Evolutionary conservation across 257 asterid species (phyloP).

Genomic region (Solanum paucissectum): DNA sequence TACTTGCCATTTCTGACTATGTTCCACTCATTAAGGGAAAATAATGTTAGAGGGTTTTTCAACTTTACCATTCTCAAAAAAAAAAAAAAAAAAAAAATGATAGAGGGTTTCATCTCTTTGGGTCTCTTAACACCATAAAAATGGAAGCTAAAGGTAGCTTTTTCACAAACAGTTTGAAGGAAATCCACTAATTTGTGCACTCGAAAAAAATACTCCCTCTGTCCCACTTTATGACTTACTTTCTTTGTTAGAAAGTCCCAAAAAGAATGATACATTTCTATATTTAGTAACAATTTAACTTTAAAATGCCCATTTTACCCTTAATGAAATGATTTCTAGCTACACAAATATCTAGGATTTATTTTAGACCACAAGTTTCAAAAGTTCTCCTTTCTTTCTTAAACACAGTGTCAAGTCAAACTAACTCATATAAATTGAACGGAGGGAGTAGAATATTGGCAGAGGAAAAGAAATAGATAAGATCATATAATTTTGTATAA

Average conservation of each 20-base stretch:
- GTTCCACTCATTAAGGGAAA: not conserved
- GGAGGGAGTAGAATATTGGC: not conserved
- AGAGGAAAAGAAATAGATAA: not conserved
- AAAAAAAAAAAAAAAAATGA: too few relatives aligned
- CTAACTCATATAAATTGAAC: not conserved
- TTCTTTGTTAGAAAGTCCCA: not conserved
- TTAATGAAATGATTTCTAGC: not conserved
- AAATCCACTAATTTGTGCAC: not conserved
- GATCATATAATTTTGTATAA: not conserved
- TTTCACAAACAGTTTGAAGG: not conserved
- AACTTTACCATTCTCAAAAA: too few relatives aligned
- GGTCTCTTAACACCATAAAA: not conserved
- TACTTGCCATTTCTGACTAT: not conserved
- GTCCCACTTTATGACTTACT: not conserved
- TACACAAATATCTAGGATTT: not conserved
- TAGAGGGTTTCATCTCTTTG: not conserved
- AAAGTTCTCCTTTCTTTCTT: not conserved
- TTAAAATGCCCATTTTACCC: not conserved
- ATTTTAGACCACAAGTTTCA: not conserved
- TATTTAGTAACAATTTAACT: not conserved
- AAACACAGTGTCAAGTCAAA: not conserved
- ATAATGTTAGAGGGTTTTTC: too few relatives aligned
- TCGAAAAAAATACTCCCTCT: not conserved
- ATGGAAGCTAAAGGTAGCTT: not conserved
- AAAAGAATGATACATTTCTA: not conserved